Conservation (phyloP, 1,284 basidiomycete genomes). For the Ceratobasidium sp. region DNA sequence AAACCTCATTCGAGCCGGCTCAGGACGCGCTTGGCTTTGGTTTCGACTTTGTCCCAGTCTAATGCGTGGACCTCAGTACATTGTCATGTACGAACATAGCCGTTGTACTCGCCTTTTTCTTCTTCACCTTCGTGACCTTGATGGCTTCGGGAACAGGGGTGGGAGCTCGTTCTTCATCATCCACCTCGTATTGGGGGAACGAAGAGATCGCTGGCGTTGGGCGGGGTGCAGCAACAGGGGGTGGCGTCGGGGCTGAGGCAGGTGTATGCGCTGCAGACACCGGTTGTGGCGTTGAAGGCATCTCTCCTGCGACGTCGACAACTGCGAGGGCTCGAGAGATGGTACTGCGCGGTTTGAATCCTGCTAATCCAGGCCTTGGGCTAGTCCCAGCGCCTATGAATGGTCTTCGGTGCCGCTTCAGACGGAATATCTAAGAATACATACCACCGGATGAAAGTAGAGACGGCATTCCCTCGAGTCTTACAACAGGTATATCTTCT, state of each 20-base stretch:
- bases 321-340: conserved; percentile 60
- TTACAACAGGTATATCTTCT: conserved; percentile 87
- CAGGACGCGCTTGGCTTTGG: conserved; percentile 13
- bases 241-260: conserved; percentile 52
- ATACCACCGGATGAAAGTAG: conserved; percentile 53
- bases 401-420: conserved; percentile 19
- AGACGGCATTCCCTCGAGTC: conserved; percentile 76
- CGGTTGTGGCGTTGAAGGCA: conserved; percentile 74
- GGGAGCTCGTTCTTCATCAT: conserved; percentile 61
- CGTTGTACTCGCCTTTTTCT: conserved; percentile 63
- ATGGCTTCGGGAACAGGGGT: conserved; percentile 76
- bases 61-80: not conserved
- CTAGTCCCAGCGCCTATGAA: conserved; percentile 60
- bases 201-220: conserved; percentile 60
- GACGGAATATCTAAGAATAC: not conserved
- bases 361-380: conserved; percentile 55
- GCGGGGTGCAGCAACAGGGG: conserved; percentile 53
- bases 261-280: conserved; percentile 48
- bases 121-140: conserved; percentile 77
- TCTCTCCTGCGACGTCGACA: conserved; percentile 86
- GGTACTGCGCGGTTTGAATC: conserved; percentile 39
- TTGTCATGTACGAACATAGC: not conserved
- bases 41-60: conserved; percentile 18
- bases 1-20: too few relatives aligned
- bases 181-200: conserved; percentile 72